Evolutionary conservation across 257 asterid genomes (phyloP), one percentile per base, ranked within the genome.

Genomic region (Fraxinus cuspidata): DNA sequence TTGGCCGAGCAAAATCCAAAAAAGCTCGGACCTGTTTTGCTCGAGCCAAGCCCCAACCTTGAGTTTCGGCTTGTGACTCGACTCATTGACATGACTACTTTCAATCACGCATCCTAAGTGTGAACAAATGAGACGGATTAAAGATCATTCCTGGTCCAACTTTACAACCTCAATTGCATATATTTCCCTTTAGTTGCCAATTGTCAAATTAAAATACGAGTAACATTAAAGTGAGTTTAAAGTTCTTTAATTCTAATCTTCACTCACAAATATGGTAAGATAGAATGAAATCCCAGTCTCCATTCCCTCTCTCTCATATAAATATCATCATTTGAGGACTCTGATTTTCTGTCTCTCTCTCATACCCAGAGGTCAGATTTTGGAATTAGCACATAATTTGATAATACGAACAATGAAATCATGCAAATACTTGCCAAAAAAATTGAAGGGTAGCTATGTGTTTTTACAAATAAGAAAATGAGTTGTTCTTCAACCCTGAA

Each of bases 401-500:
- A 35, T 38, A 60, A 69, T 69, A 38, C 66, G 38, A 68, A 18
- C 19, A 25, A 73, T 67, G 60, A 25, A 64, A 64, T 25, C 71
- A 78, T 82, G 77, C 68, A 74, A 71, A 38, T 65, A 4, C 5
- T 58, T 40, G 18, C 47, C 47, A 38, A 64, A 63, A 18, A 68
- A 15, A 37, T 63, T 66, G 28, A 64, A 42, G 70, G 58, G 3
- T 11, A 7, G 65, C 74, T 60, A 51, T 25, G 70, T 44, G 42
- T 56, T 60, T 28, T 78, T 35, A 60, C 67, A 64, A 32, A 35
- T 78, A 65, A 79, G 21, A 32, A 15, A 42, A 25, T 79, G 82
- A 83, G 81, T 83, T 83, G 91, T 73, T 60, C 78, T 32, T 78
- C 67, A 76, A 1, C 71, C 91, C 91, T 76, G 68, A 72, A 76